Base-by-base conservation (phyloP, 768 basidiomycete species). In the Hericium coralloides region DNA sequence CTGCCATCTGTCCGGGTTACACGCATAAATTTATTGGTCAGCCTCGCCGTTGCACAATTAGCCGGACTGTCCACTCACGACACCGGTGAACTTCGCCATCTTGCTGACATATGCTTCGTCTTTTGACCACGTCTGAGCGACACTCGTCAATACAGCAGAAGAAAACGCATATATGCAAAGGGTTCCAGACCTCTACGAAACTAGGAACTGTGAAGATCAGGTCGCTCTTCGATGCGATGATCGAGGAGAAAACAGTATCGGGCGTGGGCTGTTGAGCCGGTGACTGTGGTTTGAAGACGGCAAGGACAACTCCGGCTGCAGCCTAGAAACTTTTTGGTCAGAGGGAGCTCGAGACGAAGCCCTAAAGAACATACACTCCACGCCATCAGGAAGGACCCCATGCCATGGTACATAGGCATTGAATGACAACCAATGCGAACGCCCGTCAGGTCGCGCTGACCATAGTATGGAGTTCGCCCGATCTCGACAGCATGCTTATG, bases 201-300 rank as follows among this genome's bases (percentile, higher is more conserved):
- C 23, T 50, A 12, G 49, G 49, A 7, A 50, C 49, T 9, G 23
- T 65, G 25, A 59, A 63, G 7, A 67, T 58, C 17, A 69, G 52
- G 3, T 66, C 58, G 31, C 63, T 59, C 0, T 62, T 55, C 0
- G 66, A 63, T 7, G 60, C 64, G 1, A 66, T 58, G 37, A 66
- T 62, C 10, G 59, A 64, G 12, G 63, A 58, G 15, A 70, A 62
- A 17, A 50, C 49, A 26, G 12, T 25, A 15, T 50, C 23, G 3
- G 49, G 49, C 15, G 22, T 50, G 22, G 49, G 49, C 6, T 25
- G 49, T 17, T 25, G 23, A 50, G 49, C 49, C 9, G 49, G 49
- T 17, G 20, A 22, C 26, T 23, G 26, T 14, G 49, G 49, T 50
- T 23, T 20, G 49, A 50, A 50, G 20, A 50, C n/a, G 23, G 49